Base-by-base conservation (phyloP, 2,329 filamentous ascomycete genomes). In the Mollisiaceae sp. region DNA sequence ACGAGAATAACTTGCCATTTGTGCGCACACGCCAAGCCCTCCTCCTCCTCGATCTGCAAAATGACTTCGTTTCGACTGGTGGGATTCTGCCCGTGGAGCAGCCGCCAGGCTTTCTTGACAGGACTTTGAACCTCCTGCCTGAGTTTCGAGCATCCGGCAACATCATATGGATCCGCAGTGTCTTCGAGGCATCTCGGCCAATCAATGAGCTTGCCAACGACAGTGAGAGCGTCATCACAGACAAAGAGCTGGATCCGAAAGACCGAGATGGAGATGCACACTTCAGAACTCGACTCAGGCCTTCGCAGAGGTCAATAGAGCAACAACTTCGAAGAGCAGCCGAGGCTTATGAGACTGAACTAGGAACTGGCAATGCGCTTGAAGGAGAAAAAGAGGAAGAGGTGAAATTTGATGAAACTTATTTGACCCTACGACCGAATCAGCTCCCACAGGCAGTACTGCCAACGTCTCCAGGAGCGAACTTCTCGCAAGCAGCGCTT, bases 21-120 rank as follows among this genome's bases (percentile, higher is more conserved):
- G 78, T 90, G 60, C 80, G 78, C 36, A 86, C 86, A 9, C 83
- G 87, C 60, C 86, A 86, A 78, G 94, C 92, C 0, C 83, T 99
- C 52, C 82, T 98, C 22, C 81, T 96, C 20, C 84, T 97, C 69
- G 94, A 97, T 74, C 86, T 97, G 41, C 95, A 98, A 75, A 93
- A 96, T 73, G 94, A 97, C 77, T 97, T 98, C 74, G 80, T 96
- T 65, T 83, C 87, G 8, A 79, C 86, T 1, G 83, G 87, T 59
- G 91, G 91, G 62, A 85, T 88, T 32, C 79, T 97, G 22, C 85
- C 88, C 14, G 86, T 94, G 59, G 81, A 81, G 41, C 83, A 86
- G 52, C 87, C 88, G 2, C 78, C 84, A 4, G 86, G 86, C 11
- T 92, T 94, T 67, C 77, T 95, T 54, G 83, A 89, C 45, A 87